Evolutionary conservation across 179 eudicot genomes (phyloP).

Genomic region (Camellia oleifera): DNA sequence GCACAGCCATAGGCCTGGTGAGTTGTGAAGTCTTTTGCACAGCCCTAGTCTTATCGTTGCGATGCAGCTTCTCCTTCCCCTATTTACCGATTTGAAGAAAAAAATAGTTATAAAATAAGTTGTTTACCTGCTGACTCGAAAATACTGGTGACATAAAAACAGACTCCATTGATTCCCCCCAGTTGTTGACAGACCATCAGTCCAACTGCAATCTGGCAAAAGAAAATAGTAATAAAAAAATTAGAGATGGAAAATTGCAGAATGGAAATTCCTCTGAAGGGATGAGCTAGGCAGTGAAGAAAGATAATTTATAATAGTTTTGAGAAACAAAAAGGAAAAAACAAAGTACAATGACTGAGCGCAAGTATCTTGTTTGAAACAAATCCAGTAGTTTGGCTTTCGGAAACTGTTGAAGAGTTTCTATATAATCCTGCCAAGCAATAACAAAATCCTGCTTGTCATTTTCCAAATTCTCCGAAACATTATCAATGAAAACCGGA

Average conservation of each 20-base stretch:
- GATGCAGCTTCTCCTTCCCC: no score
- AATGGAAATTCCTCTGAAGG: not conserved
- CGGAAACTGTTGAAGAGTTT: constrained; percentile 70
- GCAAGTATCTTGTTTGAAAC: constrained; percentile 69
- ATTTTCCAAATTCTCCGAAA: not conserved
- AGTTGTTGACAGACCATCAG: constrained; percentile 86
- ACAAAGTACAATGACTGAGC: constrained; percentile 61
- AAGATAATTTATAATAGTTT: not conserved
- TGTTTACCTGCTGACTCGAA: constrained; percentile 63
- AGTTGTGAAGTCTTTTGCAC: no score
- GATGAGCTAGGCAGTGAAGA: not conserved
- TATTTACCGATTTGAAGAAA: no score
- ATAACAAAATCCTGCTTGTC: constrained; percentile 1
- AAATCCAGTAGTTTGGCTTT: constrained; percentile 65
- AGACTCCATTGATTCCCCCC: constrained; percentile 87
- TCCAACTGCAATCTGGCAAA: constrained; percentile 75
- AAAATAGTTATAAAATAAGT: not conserved
- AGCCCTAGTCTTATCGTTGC: no score
- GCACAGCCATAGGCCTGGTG: no score
- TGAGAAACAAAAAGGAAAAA: not conserved
- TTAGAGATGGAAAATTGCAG: not conserved
- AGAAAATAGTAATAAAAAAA: not conserved
- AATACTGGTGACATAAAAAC: constrained; percentile 71
- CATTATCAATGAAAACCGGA: not conserved
- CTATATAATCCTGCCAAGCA: constrained; percentile 56